Base-by-base conservation (phyloP, 176 grass and related monocot genomes). In the Bonia amplexicaulis region DNA sequence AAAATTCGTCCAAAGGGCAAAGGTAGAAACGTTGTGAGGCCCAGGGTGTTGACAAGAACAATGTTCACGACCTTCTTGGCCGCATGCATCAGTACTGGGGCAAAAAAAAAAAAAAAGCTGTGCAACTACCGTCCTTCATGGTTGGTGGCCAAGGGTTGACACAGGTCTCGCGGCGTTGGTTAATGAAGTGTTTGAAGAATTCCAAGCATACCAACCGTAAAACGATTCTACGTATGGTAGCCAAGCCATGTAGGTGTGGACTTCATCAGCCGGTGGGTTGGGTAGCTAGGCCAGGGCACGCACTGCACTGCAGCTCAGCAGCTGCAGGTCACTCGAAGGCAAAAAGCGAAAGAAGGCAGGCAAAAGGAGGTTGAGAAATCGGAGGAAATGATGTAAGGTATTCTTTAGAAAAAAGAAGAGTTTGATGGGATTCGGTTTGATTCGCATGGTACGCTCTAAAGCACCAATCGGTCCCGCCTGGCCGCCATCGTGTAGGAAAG, bases 111-210 rank as follows among this genome's bases (percentile, higher is more conserved):
- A 87, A 29, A 0, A 16, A 39, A 4, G 78, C 2, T 39, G 15
- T n/a, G 13, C 57, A 79, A 26, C 57, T 19, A 53, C 57, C 66
- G 40, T 57, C 42, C 33, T 20, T 20, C 9, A 17, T 23, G 29
- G 58, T 83, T 78, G 86, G 65, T 40, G 52, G 47, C 46, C 31
- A 54, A 51, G 66, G 51, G 31, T 10, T 22, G 55, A 66, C 57
- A 35, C 79, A 31, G 72, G 74, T 78, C 80, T 88, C 54, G 16
- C 79, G 62, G 2, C 0, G 53, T 60, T 53, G 40, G 57, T 88
- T 84, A 88, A 83, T 9, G 55, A 52, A 46, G n/a, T 17, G 55
- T 53, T 79, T 66, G 67, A 84, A 37, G 23, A 55, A 1, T 0
- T 23, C 12, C 1, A 22, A 26, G 15, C 72, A 15, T 25, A 66